These are phyloP conservation scores for Pyrenochaeta sp. DNA, from an alignment of 2,329 filamentous ascomycete species.

Conservation along the genomic window DNA sequence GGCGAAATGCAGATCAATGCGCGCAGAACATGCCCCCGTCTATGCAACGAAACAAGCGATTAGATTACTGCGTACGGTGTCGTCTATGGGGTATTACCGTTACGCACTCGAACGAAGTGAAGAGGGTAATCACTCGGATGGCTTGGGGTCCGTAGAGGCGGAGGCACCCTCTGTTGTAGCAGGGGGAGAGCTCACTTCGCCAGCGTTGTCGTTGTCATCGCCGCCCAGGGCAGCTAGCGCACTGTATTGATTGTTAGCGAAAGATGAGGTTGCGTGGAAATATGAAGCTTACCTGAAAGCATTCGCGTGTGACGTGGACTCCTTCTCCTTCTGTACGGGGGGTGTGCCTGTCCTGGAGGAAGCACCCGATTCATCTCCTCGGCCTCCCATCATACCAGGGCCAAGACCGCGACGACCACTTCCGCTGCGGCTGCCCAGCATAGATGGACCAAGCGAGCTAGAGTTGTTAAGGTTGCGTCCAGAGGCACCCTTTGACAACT, in stretches of 20 bases:
- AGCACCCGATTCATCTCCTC: constrained; percentile 82
- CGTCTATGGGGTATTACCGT: constrained; percentile 46
- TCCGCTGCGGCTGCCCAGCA: constrained; percentile 87
- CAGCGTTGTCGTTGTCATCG: constrained; percentile 66
- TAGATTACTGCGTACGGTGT: constrained; percentile 47
- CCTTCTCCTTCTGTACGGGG: constrained; percentile 69
- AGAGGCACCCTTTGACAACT: constrained; percentile 69
- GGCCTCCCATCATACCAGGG: constrained; percentile 71
- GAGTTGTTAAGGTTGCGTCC: constrained; percentile 65
- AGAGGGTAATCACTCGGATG: constrained; percentile 49
- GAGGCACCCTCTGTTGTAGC: constrained; percentile 59
- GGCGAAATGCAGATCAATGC: constrained; percentile 50
- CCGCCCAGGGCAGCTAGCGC: constrained; percentile 63
- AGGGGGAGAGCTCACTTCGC: constrained; percentile 68
- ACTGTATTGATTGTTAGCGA: constrained; percentile 49
- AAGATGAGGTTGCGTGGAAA: neutral
- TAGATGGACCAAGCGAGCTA: constrained; percentile 77
- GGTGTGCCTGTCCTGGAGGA: constrained; percentile 92
- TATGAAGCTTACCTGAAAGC: constrained; percentile 80
- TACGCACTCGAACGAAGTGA: constrained; percentile 42
- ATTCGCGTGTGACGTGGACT: constrained; percentile 76
- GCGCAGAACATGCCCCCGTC: constrained; percentile 49
- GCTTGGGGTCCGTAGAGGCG: constrained; percentile 38
- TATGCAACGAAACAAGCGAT: constrained; percentile 51
- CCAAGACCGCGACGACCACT: constrained; percentile 81